Percentiles rank a stretch among this genome's conserved stretches.
These are phyloP conservation scores for Septoria petroselini DNA, from an alignment of 2,329 filamentous ascomycete species.

Conservation along the genomic window DNA sequence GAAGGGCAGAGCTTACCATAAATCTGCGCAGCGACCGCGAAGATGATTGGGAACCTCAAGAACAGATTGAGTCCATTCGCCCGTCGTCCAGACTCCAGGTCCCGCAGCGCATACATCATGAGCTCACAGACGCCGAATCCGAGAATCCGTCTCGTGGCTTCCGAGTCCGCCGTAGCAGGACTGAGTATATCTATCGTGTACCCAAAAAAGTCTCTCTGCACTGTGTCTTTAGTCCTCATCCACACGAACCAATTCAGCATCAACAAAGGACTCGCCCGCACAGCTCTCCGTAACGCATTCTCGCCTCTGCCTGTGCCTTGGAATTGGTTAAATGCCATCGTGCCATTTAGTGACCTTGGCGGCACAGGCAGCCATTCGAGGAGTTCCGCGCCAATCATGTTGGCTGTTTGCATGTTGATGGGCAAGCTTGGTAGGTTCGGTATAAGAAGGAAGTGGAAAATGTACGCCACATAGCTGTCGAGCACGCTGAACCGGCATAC, in stretches of 20 bases:
- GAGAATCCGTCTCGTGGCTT: not conserved
- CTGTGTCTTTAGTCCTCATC: not conserved
- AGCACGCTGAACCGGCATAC: slow-evolving; percentile 26
- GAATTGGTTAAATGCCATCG: slow-evolving; percentile 35
- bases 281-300: slow-evolving; percentile 17
- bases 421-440: slow-evolving; percentile 14
- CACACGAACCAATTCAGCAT: slow-evolving; percentile 5
- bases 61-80: slow-evolving; percentile 5
- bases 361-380: slow-evolving; percentile 36
- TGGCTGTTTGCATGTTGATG: slow-evolving; percentile 18
- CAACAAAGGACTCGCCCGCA: slow-evolving; percentile 14
- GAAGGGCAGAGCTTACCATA: slow-evolving; percentile 22
- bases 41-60: slow-evolving; percentile 17
- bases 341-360: slow-evolving; percentile 25
- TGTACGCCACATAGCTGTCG: slow-evolving; percentile 15
- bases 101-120: not conserved
- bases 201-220: not conserved
- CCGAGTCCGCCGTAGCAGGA: not conserved
- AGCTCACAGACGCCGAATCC: not conserved
- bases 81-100: slow-evolving; percentile 4
- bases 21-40: slow-evolving; percentile 32
- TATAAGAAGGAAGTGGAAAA: slow-evolving; percentile 17
- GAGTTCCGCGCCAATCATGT: slow-evolving; percentile 27
- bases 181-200: not conserved
- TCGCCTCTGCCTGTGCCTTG: slow-evolving; percentile 32